These are phyloP conservation scores for Aspergillus homomorphus DNA, from an alignment of 495 filamentous ascomycete species.

Conservation along the genomic window DNA sequence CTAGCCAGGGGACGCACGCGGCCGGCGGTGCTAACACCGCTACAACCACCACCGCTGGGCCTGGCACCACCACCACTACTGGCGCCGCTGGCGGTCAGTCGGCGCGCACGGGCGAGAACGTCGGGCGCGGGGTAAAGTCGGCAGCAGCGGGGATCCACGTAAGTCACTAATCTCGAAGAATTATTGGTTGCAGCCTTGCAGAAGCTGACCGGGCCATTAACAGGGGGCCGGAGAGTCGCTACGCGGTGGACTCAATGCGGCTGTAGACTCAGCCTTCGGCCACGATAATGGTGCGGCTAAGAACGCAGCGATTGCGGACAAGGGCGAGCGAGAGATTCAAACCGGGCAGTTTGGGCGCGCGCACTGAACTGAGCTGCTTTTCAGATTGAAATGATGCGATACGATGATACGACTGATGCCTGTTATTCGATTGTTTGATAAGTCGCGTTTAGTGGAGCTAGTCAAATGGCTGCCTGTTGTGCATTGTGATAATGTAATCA, in stretches of 20 bases:
- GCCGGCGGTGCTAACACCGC: neutral
- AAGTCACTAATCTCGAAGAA: slow-evolving; percentile 16
- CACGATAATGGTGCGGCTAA: slow-evolving; percentile 33
- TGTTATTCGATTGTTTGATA: neutral
- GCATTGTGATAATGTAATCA: no score
- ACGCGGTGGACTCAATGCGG: slow-evolving; percentile 38
- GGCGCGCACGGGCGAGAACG: slow-evolving; percentile 16
- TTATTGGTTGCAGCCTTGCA: neutral
- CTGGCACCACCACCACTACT: slow-evolving; percentile 6
- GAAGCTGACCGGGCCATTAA: neutral
- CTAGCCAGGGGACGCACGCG: neutral
- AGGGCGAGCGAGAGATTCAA: slow-evolving; percentile 38
- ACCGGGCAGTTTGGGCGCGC: slow-evolving; percentile 21
- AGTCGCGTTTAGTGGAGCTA: neutral
- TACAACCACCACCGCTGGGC: neutral
- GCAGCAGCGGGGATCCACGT: slow-evolving; percentile 37
- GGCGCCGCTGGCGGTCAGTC: slow-evolving; percentile 1
- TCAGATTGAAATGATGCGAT: neutral
- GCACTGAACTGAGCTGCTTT: neutral
- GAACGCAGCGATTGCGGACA: slow-evolving; percentile 36
- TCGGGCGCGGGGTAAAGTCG: slow-evolving; percentile 22
- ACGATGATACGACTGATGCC: neutral
- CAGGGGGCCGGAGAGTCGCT: slow-evolving; percentile 45
- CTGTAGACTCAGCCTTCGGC: slow-evolving; percentile 41
- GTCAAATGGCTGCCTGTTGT: neutral